These are phyloP conservation scores for Xerocomellus amylosporus DNA, from an alignment of 768 basidiomycete genomes.

Conservation along the genomic window DNA sequence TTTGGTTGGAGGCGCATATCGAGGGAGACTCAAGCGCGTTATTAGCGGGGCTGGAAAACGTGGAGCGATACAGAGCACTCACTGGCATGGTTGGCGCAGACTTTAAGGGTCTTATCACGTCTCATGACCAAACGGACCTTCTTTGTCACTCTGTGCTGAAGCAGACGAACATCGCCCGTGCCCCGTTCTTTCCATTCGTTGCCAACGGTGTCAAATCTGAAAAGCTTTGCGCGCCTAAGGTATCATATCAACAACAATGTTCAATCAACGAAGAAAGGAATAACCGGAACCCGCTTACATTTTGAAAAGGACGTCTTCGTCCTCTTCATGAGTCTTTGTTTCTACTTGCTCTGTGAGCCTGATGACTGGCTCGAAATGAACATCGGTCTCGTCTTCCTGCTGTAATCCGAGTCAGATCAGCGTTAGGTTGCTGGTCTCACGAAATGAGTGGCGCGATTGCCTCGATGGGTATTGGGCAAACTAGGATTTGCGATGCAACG, in stretches of 20 bases:
- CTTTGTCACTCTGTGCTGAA: conserved; percentile 84
- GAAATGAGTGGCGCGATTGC: conserved; percentile 29
- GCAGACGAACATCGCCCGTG: conserved; percentile 91
- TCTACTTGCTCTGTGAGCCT: conserved; percentile 95
- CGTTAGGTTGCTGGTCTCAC: conserved; percentile 19
- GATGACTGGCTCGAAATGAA: conserved; percentile 95
- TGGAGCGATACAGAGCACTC: conserved; percentile 26
- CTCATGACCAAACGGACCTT: conserved; percentile 98
- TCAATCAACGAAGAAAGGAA: conserved; percentile 1
- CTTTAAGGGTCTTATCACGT: conserved; percentile 99
- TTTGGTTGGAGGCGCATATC: conserved; percentile 97
- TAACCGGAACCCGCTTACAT: conserved; percentile 56
- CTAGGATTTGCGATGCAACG: not conserved
- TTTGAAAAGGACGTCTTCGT: conserved; percentile 92
- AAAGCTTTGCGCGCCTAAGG: conserved; percentile 92
- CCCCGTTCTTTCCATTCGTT: conserved; percentile 98
- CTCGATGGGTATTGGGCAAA: conserved; percentile 18
- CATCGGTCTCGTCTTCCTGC: conserved; percentile 76
- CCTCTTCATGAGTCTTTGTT: conserved; percentile 92
- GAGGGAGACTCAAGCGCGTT: conserved; percentile 54
- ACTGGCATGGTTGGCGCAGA: conserved; percentile 98
- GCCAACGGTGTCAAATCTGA: conserved; percentile 78
- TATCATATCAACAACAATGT: conserved; percentile 5
- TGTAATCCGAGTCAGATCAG: conserved; percentile 28
- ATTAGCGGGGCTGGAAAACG: conserved; percentile 2